These are phyloP conservation scores for Fomitopsis betulina DNA, from an alignment of 1,284 basidiomycete genomes.

Conservation along the genomic window DNA sequence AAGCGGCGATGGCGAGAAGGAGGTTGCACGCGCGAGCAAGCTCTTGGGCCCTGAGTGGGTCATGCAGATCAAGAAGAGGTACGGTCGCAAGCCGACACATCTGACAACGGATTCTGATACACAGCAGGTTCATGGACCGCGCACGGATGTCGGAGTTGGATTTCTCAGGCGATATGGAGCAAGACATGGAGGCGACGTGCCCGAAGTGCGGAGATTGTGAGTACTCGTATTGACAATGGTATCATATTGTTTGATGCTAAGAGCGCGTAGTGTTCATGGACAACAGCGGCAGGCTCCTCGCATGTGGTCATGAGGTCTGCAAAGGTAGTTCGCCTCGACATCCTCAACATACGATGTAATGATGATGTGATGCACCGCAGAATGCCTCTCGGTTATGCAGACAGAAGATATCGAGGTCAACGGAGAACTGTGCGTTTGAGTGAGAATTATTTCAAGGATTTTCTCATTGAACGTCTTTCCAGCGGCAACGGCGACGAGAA, in stretches of 20 bases:
- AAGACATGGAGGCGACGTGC: conserved; percentile 39
- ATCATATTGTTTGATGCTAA: background rate
- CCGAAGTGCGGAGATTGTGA: conserved; percentile 53
- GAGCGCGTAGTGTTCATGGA: conserved; percentile 37
- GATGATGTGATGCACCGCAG: conserved; percentile 23
- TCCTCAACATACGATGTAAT: background rate
- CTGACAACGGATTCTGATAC: background rate
- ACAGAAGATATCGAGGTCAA: conserved; percentile 48
- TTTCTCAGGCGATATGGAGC: conserved; percentile 34
- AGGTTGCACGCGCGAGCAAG: conserved; percentile 49
- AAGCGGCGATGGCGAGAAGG: conserved; percentile 45
- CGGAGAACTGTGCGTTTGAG: conserved; percentile 54
- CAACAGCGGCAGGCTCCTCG: conserved; percentile 46
- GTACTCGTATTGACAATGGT: conserved; percentile 12
- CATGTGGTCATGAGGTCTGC: conserved; percentile 60
- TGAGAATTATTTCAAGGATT: background rate
- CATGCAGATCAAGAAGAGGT: conserved; percentile 36
- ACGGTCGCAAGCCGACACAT: background rate
- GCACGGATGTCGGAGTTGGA: conserved; percentile 39
- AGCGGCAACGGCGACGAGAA: conserved; percentile 53
- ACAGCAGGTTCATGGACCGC: conserved; percentile 39
- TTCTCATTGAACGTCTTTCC: background rate
- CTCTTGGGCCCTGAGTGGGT: conserved; percentile 55
- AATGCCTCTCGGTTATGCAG: conserved; percentile 47
- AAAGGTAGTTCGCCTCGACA: conserved; percentile 32